Evolutionary conservation across 371 early-diverging fungal genomes (phyloP), one percentile per base, ranked within the genome.

Genomic region (Conidiobolus incongruus): DNA sequence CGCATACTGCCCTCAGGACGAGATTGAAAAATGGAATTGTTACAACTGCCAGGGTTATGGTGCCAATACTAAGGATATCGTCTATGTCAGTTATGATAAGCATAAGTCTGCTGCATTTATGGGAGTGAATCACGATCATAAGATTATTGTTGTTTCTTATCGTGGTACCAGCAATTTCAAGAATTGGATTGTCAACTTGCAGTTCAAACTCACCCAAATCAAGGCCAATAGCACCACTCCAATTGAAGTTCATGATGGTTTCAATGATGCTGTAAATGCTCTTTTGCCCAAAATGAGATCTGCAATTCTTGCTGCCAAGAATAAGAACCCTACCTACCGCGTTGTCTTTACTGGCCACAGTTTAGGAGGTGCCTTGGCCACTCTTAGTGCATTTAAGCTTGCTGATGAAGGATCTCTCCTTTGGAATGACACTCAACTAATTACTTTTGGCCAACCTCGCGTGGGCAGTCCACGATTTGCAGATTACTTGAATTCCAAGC

Each of bases 401-500:
- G 16, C 31, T n/a, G 12, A 44, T 11, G 44, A 19, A 13, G 10
- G 12, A 15, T 12, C n/a, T 35, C 1, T 44, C 4, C 17, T 2
- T 2, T 34, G 29, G 11, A 41, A 6, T n/a, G 20, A 37, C 11
- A 12, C 45, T 15, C 40, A 40, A 8, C 30, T 43, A n/a, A 46
- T 34, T 28, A 51, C 51, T 8, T 51, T 41, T 28, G 68, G 69
- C 10, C 51, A 54, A 51, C 71, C 70, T 34, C 61, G 70, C 13
- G 48, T 63, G 17, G 71, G 71, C 15, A 59, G 67, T 43, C 34
- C 53, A 15, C 47, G 35, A 10, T 70, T 65, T 50, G 29, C 29
- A 13, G 13, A 11, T 7, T 40, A 21, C 7, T 28, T 28, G 8
- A 40, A 40, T 15, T 8, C 20, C 4, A 11, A 28, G n/a, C 29